Evolutionary conservation across 306 rosid genomes (phyloP).

Genomic region (Malus orientalis): DNA sequence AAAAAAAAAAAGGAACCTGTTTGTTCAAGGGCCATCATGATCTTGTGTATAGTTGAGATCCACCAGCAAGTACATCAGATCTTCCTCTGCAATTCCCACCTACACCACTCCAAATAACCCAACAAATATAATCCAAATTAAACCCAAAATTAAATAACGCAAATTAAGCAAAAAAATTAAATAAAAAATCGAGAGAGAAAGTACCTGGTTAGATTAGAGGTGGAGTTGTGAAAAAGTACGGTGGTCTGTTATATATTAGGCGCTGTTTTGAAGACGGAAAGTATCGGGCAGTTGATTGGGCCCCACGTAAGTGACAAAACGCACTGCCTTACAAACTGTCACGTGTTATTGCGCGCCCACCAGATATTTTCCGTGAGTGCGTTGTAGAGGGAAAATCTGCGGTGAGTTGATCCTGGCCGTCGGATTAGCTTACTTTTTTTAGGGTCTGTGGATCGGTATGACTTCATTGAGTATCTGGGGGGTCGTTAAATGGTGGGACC

Average conservation of each 20-base stretch:
- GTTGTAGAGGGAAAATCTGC: neutral
- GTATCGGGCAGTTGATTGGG: constrained; percentile 1
- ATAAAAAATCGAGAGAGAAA: constrained; percentile 1
- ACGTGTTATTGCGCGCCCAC: neutral
- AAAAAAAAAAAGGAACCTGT: constrained; percentile 35
- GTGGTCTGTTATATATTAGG: neutral
- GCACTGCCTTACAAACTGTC: neutral
- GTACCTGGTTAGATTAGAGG: constrained; percentile 27
- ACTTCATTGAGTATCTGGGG: neutral
- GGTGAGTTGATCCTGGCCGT: neutral
- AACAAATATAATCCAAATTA: neutral
- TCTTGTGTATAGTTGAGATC: constrained; percentile 64
- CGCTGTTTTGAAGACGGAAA: neutral
- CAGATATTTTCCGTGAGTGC: neutral
- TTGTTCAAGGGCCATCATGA: constrained; percentile 87
- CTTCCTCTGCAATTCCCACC: constrained; percentile 45
- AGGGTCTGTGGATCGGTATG: neutral
- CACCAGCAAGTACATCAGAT: constrained; percentile 82
- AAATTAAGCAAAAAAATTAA: neutral
- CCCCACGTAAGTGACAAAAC: neutral
- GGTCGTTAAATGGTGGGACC: neutral
- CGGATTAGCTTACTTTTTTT: neutral
- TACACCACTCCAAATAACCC: neutral
- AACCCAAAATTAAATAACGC: neutral
- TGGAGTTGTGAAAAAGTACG: neutral